Conservation (phyloP, 139 green algal genomes). For the Micromonas commoda region DNA sequence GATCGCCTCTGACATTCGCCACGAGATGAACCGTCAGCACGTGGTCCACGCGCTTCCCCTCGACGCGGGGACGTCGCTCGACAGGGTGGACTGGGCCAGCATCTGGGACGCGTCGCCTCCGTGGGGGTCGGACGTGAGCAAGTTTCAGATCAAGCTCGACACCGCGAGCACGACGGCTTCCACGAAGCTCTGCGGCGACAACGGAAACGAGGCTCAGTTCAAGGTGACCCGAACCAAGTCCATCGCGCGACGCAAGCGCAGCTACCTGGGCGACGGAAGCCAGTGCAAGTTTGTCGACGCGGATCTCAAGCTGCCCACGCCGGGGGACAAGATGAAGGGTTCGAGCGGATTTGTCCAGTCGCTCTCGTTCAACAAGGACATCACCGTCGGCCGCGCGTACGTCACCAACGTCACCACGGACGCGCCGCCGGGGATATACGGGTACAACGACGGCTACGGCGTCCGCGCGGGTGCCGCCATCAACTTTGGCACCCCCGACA, state of each 20-base stretch:
- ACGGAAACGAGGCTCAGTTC: neutral
- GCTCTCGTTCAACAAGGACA: slow-evolving; percentile 18
- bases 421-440: neutral
- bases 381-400: slow-evolving; percentile 11
- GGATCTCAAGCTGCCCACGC: slow-evolving; percentile 2
- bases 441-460: slow-evolving; percentile 2
- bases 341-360: neutral
- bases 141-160: neutral
- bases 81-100: no score
- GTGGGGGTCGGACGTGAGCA: neutral
- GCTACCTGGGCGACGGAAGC: neutral
- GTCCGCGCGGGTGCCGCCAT: neutral
- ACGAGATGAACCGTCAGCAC: slow-evolving; percentile 6
- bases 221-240: neutral
- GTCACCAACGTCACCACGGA: slow-evolving; percentile 16
- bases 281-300: slow-evolving; percentile 8
- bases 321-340: neutral
- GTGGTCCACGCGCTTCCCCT: neutral
- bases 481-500: neutral
- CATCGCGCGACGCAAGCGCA: neutral
- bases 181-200: neutral
- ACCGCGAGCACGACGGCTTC: neutral
- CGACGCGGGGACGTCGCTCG: no score
- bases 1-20: no score
- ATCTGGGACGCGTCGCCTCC: neutral